Percentiles rank a stretch among this genome's conserved stretches.
These are phyloP conservation scores for Sphagnum contortum DNA, from an alignment of 225 moss, liverwort and hornwort species.

Conservation along the genomic window DNA sequence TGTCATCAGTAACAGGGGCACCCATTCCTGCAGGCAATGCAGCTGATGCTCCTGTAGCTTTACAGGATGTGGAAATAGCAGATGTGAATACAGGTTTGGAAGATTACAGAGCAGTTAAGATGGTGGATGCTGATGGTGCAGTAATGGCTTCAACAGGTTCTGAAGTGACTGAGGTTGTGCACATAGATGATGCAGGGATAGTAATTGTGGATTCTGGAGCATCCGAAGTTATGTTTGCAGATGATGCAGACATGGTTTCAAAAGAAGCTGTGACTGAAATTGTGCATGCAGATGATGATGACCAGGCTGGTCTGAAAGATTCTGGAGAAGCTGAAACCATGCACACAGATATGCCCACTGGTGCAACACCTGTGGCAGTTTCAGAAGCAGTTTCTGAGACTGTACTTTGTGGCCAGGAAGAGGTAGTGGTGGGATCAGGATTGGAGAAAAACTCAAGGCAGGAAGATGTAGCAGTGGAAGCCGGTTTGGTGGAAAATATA, in stretches of 20 bases:
- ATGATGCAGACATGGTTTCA: slow-evolving; percentile 4
- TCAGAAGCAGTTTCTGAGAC: too few species aligned
- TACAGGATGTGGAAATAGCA: slow-evolving; percentile 32
- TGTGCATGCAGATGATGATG: slow-evolving; percentile 4
- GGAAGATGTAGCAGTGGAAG: too few species aligned
- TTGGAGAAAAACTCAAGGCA: too few species aligned
- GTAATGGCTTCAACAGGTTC: neutral
- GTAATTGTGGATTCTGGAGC: slow-evolving; percentile 1
- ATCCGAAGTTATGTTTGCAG: slow-evolving; percentile 7
- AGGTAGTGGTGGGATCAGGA: too few species aligned
- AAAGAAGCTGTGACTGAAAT: slow-evolving; percentile 1
- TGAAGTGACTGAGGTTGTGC: slow-evolving; percentile 5
- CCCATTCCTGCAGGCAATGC: neutral
- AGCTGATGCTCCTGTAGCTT: slow-evolving; percentile 5
- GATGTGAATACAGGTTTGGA: slow-evolving; percentile 11
- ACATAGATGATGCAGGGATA: slow-evolving; percentile 5
- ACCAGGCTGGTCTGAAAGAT: slow-evolving; percentile 2
- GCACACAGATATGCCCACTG: neutral
- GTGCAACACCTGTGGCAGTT: too few species aligned
- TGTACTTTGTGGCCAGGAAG: too few species aligned
- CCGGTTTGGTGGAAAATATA: neutral
- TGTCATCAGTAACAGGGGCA: slow-evolving; percentile 3
- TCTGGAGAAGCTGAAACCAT: neutral
- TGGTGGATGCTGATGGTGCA: slow-evolving; percentile 3
- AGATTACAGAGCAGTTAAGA: slow-evolving; percentile 1